phyloP scores from a whole-genome alignment of 78 protist genomes.

The Planoprotostelium fungivorum region DNA sequence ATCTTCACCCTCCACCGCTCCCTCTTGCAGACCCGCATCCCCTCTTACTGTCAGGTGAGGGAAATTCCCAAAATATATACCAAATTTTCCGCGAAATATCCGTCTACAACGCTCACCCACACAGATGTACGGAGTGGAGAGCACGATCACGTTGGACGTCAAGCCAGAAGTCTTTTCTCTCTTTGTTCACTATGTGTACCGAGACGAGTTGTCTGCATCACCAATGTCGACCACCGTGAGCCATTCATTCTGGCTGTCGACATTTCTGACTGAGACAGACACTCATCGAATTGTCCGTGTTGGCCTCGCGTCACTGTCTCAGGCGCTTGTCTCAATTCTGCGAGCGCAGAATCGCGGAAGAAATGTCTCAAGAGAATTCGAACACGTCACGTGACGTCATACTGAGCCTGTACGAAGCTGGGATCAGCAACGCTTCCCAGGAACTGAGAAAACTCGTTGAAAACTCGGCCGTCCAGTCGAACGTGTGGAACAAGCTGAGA shows the following conservation, averaged over 20 bases:
- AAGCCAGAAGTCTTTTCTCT: not conserved
- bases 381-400: not conserved
- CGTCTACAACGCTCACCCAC: no score
- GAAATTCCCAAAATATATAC: no score
- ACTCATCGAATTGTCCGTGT: not conserved
- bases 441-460: not conserved
- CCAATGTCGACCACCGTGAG: not conserved
- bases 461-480: not conserved
- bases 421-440: not conserved
- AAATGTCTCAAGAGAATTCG: not conserved
- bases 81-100: no score
- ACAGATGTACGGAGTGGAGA: not conserved
- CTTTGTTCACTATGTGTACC: not conserved
- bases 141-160: not conserved
- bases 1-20: not conserved
- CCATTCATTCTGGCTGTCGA: not conserved
- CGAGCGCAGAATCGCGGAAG: not conserved
- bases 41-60: not conserved
- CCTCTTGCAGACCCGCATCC: not conserved
- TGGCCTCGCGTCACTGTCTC: not conserved
- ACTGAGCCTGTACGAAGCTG: not conserved
- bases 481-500: not conserved
- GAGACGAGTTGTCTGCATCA: not conserved
- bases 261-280: not conserved
- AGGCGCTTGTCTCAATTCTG: not conserved